phyloP scores from a whole-genome alignment of 805 yeast genomes.

The Candida maris region DNA sequence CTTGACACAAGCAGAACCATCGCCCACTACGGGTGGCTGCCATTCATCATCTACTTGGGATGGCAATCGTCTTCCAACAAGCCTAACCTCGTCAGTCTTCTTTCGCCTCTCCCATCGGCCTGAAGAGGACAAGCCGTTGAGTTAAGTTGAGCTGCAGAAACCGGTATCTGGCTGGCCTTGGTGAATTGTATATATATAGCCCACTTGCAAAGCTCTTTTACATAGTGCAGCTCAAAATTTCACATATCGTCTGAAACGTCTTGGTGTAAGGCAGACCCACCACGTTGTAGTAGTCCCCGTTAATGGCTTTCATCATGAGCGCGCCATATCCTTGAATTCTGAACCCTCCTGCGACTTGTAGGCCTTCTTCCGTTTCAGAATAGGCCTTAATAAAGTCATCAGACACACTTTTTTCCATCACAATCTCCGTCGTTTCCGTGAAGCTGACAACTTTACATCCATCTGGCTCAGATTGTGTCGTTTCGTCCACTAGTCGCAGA shows the following conservation, averaged over 20 bases:
- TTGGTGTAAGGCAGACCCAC: constrained; percentile 79
- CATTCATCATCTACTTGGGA: constrained; percentile 88
- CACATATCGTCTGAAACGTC: constrained; percentile 38
- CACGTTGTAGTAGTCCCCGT: constrained; percentile 82
- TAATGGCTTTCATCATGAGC: constrained; percentile 53
- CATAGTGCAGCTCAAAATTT: constrained; percentile 12
- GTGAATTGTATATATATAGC: constrained; percentile 7
- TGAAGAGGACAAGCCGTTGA: no score
- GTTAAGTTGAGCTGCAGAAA: neutral
- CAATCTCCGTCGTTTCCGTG: constrained; percentile 27
- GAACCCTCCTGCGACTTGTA: constrained; percentile 89
- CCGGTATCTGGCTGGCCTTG: constrained; percentile 4
- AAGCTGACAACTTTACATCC: constrained; percentile 20
- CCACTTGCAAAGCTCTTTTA: constrained; percentile 3
- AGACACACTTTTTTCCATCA: constrained; percentile 42
- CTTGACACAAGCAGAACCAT: constrained; percentile 79
- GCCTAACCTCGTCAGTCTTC: constrained; percentile 73
- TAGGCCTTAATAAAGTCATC: constrained; percentile 59
- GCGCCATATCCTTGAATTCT: constrained; percentile 75
- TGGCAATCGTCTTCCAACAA: constrained; percentile 78
- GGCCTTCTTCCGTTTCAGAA: constrained; percentile 69
- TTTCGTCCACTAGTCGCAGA: constrained; percentile 30
- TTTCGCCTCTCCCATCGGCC: constrained; percentile 78
- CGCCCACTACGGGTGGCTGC: constrained; percentile 97
- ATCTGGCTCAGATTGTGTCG: constrained; percentile 4